Percentiles rank a stretch among this genome's conserved stretches.
These are phyloP conservation scores for Naganishia sp. DNA, from an alignment of 1,284 basidiomycete genomes.

Conservation along the genomic window DNA sequence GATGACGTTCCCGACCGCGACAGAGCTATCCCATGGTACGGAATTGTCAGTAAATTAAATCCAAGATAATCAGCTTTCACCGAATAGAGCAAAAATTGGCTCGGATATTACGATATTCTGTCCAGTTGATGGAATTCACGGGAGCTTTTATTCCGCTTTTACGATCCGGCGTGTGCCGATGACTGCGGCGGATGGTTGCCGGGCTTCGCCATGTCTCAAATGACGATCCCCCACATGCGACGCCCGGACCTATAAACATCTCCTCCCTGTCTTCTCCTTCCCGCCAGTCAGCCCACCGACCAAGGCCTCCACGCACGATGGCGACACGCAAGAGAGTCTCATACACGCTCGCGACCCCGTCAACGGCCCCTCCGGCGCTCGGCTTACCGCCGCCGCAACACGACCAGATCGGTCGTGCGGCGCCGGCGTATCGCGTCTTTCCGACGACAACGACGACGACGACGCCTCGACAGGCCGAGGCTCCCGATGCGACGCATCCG, in stretches of 20 bases:
- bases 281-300: background rate
- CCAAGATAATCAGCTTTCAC: too few species aligned
- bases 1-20: too few species aligned
- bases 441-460: background rate
- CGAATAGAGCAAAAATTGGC: too few species aligned
- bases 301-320: too few species aligned
- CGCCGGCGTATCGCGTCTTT: background rate
- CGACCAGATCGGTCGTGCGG: background rate
- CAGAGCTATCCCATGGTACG: too few species aligned
- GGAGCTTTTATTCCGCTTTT: too few species aligned
- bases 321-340: conserved; percentile 8
- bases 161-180: too few species aligned
- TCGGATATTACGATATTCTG: too few species aligned
- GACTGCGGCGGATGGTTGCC: background rate
- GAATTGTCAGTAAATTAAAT: too few species aligned
- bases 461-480: background rate
- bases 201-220: background rate
- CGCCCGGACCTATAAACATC: background rate
- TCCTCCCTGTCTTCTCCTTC: background rate
- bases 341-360: conserved; percentile 12
- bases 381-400: background rate
- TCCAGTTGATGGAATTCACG: too few species aligned
- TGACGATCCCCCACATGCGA: background rate
- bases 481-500: conserved; percentile 57
- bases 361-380: background rate